phyloP scores from a whole-genome alignment of 768 basidiomycete genomes.

The Coprinopsis strossmayeri region DNA sequence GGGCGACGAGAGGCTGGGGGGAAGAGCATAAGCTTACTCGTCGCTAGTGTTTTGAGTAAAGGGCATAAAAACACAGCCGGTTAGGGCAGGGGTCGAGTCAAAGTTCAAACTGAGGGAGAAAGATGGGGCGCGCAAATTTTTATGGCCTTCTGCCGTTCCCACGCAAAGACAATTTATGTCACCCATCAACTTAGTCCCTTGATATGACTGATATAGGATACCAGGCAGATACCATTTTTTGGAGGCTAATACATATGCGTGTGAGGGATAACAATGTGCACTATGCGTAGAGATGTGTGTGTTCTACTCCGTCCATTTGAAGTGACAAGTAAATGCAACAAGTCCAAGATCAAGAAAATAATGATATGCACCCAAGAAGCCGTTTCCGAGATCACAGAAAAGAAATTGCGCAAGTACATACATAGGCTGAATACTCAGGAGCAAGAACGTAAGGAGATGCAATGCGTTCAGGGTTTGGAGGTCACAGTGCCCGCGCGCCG shows the following conservation, averaged over 20 bases:
- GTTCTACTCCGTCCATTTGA: not conserved
- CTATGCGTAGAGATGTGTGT: not conserved
- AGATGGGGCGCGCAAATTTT: not conserved
- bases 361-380: no score
- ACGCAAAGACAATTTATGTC: not conserved
- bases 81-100: not conserved
- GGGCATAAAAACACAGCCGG: constrained; percentile 48
- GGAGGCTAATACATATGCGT: no score
- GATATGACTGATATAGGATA: not conserved
- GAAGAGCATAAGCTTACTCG: constrained; percentile 50
- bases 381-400: no score
- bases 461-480: not conserved
- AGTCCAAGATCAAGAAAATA: not conserved
- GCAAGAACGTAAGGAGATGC: not conserved
- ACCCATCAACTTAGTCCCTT: not conserved
- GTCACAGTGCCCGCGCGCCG: constrained; percentile 41
- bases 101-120: not conserved
- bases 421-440: not conserved
- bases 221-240: not conserved
- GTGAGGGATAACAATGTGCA: no score
- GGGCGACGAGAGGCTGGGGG: constrained; percentile 9
- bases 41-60: constrained; percentile 85
- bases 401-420: not conserved
- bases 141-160: no score
- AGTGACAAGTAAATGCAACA: not conserved